These are phyloP conservation scores for Psilocybe subaeruginosa DNA, from an alignment of 768 basidiomycete genomes.

Conservation along the genomic window DNA sequence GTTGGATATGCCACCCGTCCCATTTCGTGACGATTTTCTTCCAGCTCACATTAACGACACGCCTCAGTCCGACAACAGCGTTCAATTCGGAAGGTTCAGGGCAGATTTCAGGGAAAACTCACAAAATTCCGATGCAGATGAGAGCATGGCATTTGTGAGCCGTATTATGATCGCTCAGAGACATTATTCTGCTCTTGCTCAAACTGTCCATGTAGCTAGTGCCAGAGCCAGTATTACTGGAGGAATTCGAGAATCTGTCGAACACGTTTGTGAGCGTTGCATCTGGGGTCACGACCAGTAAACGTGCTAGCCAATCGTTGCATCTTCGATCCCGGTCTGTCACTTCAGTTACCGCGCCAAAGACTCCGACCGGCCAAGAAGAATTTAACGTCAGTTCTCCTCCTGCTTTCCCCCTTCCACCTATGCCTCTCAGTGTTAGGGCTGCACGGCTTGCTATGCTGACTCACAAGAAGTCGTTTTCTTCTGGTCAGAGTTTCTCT, in stretches of 20 bases:
- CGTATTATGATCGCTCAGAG: slow-evolving; percentile 74
- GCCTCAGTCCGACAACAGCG: slow-evolving; percentile 58
- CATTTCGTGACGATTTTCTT: slow-evolving; percentile 54
- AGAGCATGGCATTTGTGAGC: slow-evolving; percentile 51
- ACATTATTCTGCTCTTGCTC: slow-evolving; percentile 73
- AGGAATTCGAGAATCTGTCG: slow-evolving; percentile 28
- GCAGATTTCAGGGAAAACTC: slow-evolving; percentile 61
- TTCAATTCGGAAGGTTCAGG: slow-evolving; percentile 56
- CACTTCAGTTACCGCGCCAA: slow-evolving; percentile 49
- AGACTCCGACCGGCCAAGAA: slow-evolving; percentile 38
- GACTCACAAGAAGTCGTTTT: slow-evolving; percentile 64
- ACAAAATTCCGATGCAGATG: slow-evolving; percentile 52
- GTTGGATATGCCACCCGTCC: slow-evolving; percentile 61
- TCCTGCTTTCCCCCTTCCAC: slow-evolving; percentile 70
- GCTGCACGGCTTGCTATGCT: slow-evolving; percentile 57
- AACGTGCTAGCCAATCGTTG: slow-evolving; percentile 31
- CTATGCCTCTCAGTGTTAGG: slow-evolving; percentile 71
- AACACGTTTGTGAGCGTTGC: slow-evolving; percentile 36
- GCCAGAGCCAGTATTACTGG: slow-evolving; percentile 40
- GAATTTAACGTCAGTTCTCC: slow-evolving; percentile 54
- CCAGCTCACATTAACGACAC: slow-evolving; percentile 48
- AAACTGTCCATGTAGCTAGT: slow-evolving; percentile 56
- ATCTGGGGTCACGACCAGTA: slow-evolving; percentile 36
- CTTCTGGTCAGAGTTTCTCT: slow-evolving; percentile 55
- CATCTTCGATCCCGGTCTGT: slow-evolving; percentile 69